Conservation (phyloP, 495 filamentous ascomycete species). For the Penicillium maclennaniae region DNA sequence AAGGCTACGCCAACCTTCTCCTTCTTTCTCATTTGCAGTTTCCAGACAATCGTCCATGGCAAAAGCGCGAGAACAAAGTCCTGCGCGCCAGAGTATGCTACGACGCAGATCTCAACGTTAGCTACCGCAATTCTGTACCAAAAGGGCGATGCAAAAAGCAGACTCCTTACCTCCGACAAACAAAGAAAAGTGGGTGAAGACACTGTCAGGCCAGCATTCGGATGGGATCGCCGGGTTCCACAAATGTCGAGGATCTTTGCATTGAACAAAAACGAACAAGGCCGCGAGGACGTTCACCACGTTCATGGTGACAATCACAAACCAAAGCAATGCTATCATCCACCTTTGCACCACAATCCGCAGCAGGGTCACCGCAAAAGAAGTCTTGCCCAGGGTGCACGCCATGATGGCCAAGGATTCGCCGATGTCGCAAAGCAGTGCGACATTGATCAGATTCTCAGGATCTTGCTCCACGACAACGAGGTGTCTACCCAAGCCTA, state of each 20-base stretch:
- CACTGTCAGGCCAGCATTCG: slow-evolving; percentile 16
- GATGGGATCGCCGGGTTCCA: slow-evolving; percentile 19
- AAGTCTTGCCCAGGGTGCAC: slow-evolving; percentile 20
- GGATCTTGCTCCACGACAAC: slow-evolving; percentile 13
- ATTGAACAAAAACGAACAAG: slow-evolving; percentile 18
- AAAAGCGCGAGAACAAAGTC: slow-evolving; percentile 19
- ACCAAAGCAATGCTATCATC: slow-evolving; percentile 17
- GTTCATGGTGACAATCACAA: slow-evolving; percentile 24
- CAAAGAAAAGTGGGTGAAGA: slow-evolving; percentile 20
- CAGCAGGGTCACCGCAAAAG: slow-evolving; percentile 19
- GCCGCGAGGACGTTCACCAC: slow-evolving; percentile 17
- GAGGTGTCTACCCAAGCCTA: slow-evolving; percentile 19
- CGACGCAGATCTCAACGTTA: neutral
- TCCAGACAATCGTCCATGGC: slow-evolving; percentile 23
- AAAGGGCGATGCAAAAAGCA: neutral
- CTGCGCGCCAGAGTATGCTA: slow-evolving; percentile 23
- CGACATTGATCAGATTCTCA: slow-evolving; percentile 16
- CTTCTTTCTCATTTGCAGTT: slow-evolving; percentile 20
- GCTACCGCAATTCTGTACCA: neutral
- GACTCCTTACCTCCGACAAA: slow-evolving; percentile 17
- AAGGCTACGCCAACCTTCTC: slow-evolving; percentile 21
- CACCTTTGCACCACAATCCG: slow-evolving; percentile 19
- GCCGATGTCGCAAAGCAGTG: slow-evolving; percentile 19
- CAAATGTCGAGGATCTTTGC: slow-evolving; percentile 19
- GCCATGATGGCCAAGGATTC: slow-evolving; percentile 23